Base-by-base conservation (phyloP, 768 basidiomycete species). In the Gymnopilus dilepis region DNA sequence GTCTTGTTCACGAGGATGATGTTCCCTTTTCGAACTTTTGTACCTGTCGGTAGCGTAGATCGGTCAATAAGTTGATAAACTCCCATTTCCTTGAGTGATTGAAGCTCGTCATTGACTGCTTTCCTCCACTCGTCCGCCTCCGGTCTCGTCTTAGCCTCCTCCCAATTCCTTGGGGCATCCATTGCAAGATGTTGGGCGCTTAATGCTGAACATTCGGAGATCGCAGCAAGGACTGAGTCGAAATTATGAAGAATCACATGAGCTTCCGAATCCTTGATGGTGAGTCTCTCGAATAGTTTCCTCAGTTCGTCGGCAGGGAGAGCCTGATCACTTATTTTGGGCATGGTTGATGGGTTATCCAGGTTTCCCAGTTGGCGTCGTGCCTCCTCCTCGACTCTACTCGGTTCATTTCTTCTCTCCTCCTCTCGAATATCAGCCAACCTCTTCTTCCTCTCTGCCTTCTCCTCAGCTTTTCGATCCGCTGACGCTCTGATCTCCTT, bases 61-160 rank as follows among this genome's bases (percentile, higher is more conserved):
- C 59, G 55, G 0, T 71, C 69, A 0, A 76, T 64, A 0, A 76
- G 58, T 26, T 69, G 62, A 57, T 74, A 79, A 1, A 74, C 72
- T 0, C 67, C 70, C 61, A 72, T 74, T 2, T 70, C 65, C 26
- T 67, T 63, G 1, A 74, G 45, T 1, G 63, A 65, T 62, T 73
- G 65, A 31, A 78, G 26, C 31, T 75, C 72, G 1, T 74, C 68
- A 0, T 42, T 9, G 48, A 70, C 64, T 2, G 56, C 69, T 13
- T 22, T 30, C 30, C 30, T 19, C 72, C 71, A 73, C 28, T 63
- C 15, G 0, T 52, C 56, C n/a, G 66, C 57, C 42, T 76, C 68
- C 41, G 69, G 17, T 13, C 65, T 71, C 41, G 60, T 4, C 67
- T 69, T 58, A 55, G 74, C 65, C 65, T 78, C 59, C 45, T 67